Evolutionary conservation across 2,329 filamentous ascomycete genomes (phyloP).

Genomic region (Paramyrothecium roridum): DNA sequence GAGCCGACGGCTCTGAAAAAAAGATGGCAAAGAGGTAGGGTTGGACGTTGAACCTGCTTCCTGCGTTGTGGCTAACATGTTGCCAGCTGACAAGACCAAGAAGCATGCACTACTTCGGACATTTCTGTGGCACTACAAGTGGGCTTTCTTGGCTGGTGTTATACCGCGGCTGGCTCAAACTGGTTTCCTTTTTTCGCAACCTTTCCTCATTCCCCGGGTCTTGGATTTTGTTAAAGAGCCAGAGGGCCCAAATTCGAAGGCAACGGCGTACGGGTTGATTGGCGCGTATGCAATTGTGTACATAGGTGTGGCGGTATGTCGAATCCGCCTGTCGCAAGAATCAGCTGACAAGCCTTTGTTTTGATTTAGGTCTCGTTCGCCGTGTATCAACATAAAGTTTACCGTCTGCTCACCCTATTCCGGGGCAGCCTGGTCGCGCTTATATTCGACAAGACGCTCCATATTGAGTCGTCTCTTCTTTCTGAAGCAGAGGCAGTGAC

Average conservation of each 20-base stretch:
- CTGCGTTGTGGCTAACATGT: background rate
- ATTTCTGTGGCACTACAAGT: conserved; percentile 19
- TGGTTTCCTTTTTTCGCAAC: conserved; percentile 38
- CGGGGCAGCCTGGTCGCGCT: conserved; percentile 35
- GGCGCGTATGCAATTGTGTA: conserved; percentile 34
- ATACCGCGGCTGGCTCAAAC: conserved; percentile 30
- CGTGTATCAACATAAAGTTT: conserved; percentile 24
- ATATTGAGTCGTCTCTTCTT: conserved; percentile 21
- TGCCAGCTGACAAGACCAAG: conserved; percentile 12
- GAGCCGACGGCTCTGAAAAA: conserved; percentile 7
- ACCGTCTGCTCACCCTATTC: conserved; percentile 28
- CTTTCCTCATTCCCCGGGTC: conserved; percentile 35
- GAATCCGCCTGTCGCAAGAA: background rate
- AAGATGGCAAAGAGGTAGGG: conserved; percentile 9
- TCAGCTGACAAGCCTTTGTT: background rate
- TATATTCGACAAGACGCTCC: conserved; percentile 44
- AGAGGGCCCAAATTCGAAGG: conserved; percentile 16
- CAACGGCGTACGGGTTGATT: conserved; percentile 32
- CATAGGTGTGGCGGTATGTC: conserved; percentile 33
- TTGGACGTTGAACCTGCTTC: too few species aligned
- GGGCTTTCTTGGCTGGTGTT: conserved; percentile 23
- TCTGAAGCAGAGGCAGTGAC: conserved; percentile 33
- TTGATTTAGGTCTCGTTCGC: background rate
- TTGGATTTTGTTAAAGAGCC: conserved; percentile 24
- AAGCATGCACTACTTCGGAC: conserved; percentile 16